These are phyloP conservation scores for Xylaria sp. DNA, from an alignment of 495 filamentous ascomycete species.

Conservation along the genomic window DNA sequence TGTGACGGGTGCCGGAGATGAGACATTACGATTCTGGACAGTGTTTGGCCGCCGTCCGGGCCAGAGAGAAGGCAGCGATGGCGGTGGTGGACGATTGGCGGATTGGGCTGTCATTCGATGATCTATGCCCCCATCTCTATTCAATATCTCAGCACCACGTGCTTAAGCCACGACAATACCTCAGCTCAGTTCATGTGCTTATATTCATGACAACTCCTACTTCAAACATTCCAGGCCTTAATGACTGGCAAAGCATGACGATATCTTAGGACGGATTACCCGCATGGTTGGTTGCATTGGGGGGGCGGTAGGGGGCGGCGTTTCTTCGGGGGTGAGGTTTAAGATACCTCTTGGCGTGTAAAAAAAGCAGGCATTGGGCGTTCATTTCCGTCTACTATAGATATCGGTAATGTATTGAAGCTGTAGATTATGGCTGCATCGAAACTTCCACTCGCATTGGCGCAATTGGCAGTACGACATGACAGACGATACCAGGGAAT, in stretches of 20 bases:
- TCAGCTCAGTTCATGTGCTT: slow-evolving; percentile 30
- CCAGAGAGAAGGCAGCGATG: slow-evolving; percentile 57
- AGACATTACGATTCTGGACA: slow-evolving; percentile 96
- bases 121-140: not conserved
- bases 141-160: slow-evolving; percentile 25
- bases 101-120: slow-evolving; percentile 77
- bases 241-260: slow-evolving; percentile 21
- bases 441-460: not conserved
- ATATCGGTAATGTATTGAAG: slow-evolving; percentile 9
- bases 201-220: slow-evolving; percentile 25
- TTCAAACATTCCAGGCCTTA: slow-evolving; percentile 13
- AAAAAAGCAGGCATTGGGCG: slow-evolving; percentile 8
- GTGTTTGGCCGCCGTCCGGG: slow-evolving; percentile 76
- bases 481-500: not conserved
- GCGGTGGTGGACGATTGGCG: slow-evolving; percentile 63
- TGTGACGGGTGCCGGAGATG: slow-evolving; percentile 95
- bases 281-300: slow-evolving; percentile 26
- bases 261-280: slow-evolving; percentile 28
- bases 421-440: slow-evolving; percentile 14
- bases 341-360: slow-evolving; percentile 22
- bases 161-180: slow-evolving; percentile 14
- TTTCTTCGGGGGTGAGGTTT: slow-evolving; percentile 14
- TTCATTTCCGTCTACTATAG: slow-evolving; percentile 7
- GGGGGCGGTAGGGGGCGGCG: not conserved
- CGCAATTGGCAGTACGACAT: not conserved